A percentile compares a stretch with the other conserved stretches of the same genome.
phyloP scores from a whole-genome alignment of 176 grass and related monocot species.

The Otatea glauca region DNA sequence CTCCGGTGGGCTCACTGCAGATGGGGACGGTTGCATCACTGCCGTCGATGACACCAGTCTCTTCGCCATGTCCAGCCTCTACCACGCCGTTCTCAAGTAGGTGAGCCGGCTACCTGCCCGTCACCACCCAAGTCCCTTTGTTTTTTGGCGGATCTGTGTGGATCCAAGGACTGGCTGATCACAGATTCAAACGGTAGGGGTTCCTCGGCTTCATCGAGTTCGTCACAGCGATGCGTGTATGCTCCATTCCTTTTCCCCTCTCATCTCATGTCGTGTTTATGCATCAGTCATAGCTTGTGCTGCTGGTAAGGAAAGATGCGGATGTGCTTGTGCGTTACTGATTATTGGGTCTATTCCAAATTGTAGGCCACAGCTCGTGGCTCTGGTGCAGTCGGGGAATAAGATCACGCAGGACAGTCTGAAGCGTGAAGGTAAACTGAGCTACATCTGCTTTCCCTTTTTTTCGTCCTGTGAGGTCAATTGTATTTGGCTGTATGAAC shows the following conservation, averaged over 20 bases:
- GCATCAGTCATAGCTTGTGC: neutral
- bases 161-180: constrained; percentile 80
- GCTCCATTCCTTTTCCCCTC: neutral
- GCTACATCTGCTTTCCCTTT: neutral
- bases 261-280: neutral
- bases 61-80: constrained; percentile 80
- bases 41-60: constrained; percentile 76
- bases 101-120: constrained; percentile 30
- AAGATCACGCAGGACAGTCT: constrained; percentile 70
- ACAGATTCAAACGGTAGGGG: constrained; percentile 83
- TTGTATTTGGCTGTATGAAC: neutral
- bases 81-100: constrained; percentile 85
- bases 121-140: neutral
- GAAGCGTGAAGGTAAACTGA: constrained; percentile 57
- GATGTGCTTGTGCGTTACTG: neutral
- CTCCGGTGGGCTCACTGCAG: too few relatives aligned
- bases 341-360: neutral
- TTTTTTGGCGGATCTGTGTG: neutral
- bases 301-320: neutral
- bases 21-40: constrained; percentile 73
- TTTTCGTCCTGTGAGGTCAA: neutral
- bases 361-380: constrained; percentile 63
- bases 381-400: constrained; percentile 77
- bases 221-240: constrained; percentile 80
- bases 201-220: constrained; percentile 86